Conservation (phyloP, 2,329 filamentous ascomycete genomes). For the Rhynchosporium agropyri region DNA sequence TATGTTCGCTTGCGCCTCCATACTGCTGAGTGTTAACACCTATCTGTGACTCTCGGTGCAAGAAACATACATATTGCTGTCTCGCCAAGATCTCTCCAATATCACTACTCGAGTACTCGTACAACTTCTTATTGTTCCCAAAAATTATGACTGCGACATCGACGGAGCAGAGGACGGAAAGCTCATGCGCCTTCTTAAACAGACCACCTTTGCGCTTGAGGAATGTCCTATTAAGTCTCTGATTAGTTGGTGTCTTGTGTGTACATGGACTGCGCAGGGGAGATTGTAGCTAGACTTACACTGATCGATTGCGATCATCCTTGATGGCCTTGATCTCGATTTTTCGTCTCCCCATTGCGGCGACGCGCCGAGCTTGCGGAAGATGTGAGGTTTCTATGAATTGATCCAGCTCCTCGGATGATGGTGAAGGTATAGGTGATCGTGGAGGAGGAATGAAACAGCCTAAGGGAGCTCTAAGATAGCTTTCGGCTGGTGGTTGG, state of each 20-base stretch:
- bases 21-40: slow-evolving; percentile 60
- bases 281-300: slow-evolving; percentile 60
- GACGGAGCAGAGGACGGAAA: slow-evolving; percentile 96
- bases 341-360: slow-evolving; percentile 91
- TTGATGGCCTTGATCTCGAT: slow-evolving; percentile 99
- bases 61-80: slow-evolving; percentile 81
- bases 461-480: slow-evolving; percentile 19
- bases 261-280: slow-evolving; percentile 4
- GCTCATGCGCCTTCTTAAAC: slow-evolving; percentile 99
- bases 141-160: slow-evolving; percentile 99
- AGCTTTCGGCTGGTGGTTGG: slow-evolving; percentile 20
- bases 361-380: slow-evolving; percentile 41
- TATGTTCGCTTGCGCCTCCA: slow-evolving; percentile 91
- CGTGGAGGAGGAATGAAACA: slow-evolving; percentile 22
- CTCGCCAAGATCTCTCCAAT: slow-evolving; percentile 88
- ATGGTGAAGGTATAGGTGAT: slow-evolving; percentile 15
- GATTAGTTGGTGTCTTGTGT: slow-evolving; percentile 26
- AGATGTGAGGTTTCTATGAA: slow-evolving; percentile 35
- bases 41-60: slow-evolving; percentile 17
- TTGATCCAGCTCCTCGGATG: slow-evolving; percentile 39
- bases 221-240: slow-evolving; percentile 71
- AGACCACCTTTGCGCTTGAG: slow-evolving; percentile 97
- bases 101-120: slow-evolving; percentile 93
- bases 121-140: slow-evolving; percentile 97
- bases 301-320: slow-evolving; percentile 95